Conservation (phyloP, 176 grass and related monocot genomes). For the Secale cereale region DNA sequence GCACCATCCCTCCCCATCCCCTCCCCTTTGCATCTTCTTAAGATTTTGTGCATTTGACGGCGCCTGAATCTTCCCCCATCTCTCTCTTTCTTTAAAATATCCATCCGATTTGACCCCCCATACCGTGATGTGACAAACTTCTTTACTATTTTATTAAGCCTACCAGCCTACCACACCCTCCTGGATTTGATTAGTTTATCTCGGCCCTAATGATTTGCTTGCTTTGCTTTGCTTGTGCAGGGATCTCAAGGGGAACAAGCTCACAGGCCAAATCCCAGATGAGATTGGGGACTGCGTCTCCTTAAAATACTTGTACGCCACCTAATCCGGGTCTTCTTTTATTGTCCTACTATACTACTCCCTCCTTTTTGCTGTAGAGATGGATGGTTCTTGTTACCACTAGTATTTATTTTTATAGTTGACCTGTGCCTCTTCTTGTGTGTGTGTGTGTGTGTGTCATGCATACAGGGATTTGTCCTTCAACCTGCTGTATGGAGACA, state of each 20-base stretch:
- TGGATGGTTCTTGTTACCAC: conserved; percentile 11
- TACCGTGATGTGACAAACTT: conserved; percentile 36
- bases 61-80: background rate
- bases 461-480: conserved; percentile 83
- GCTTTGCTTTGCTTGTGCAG: conserved; percentile 33
- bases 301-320: conserved; percentile 77
- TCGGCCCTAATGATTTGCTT: conserved; percentile 43
- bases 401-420: conserved; percentile 7
- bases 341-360: background rate
- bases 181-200: conserved; percentile 41
- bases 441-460: background rate
- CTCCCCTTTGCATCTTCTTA: conserved; percentile 3
- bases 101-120: conserved; percentile 35
- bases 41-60: conserved; percentile 37
- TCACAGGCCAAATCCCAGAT: conserved; percentile 95
- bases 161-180: background rate
- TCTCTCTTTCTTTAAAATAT: conserved; percentile 32
- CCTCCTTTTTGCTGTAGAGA: conserved; percentile 18
- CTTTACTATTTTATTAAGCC: conserved; percentile 36
- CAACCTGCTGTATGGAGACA: conserved; percentile 88
- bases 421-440: conserved; percentile 7
- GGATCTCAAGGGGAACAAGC: conserved; percentile 87
- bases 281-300: conserved; percentile 91
- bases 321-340: conserved; percentile 37
- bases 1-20: no score